These are phyloP conservation scores for Acorus gramineus DNA, from an alignment of 106 monocot species.

Conservation along the genomic window DNA sequence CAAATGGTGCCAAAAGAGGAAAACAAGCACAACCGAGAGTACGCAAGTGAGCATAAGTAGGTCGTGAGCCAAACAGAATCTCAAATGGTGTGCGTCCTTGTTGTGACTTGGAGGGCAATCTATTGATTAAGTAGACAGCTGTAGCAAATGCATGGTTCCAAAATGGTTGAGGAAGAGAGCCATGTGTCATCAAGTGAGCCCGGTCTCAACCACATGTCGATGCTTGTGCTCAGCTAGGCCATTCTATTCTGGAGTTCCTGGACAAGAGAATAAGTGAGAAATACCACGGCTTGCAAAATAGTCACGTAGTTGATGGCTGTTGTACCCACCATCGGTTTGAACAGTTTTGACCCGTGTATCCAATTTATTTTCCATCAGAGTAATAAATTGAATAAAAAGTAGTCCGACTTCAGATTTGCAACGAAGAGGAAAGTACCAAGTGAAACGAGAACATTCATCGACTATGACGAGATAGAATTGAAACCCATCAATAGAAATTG, in stretches of 20 bases:
- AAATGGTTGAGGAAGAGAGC: background rate
- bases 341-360: background rate
- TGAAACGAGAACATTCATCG: background rate
- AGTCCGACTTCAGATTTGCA: background rate
- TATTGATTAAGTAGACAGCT: background rate
- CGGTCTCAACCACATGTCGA: background rate
- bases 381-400: background rate
- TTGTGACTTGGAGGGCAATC: background rate
- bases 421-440: background rate
- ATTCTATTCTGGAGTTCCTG: background rate
- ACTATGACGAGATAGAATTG: conserved; percentile 2
- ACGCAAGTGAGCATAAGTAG: background rate
- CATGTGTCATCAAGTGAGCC: background rate
- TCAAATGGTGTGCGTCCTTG: background rate
- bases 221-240: background rate
- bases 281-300: background rate
- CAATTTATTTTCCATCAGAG: background rate
- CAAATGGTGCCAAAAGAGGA: background rate
- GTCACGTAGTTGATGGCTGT: background rate
- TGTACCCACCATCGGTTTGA: background rate
- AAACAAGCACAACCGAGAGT: background rate
- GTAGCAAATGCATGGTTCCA: background rate
- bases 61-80: background rate
- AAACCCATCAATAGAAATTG: background rate
- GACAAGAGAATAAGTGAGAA: background rate